Evolutionary conservation across 164 flowering plant species (phyloP).

Genomic region (Euptelea pleiosperma): DNA sequence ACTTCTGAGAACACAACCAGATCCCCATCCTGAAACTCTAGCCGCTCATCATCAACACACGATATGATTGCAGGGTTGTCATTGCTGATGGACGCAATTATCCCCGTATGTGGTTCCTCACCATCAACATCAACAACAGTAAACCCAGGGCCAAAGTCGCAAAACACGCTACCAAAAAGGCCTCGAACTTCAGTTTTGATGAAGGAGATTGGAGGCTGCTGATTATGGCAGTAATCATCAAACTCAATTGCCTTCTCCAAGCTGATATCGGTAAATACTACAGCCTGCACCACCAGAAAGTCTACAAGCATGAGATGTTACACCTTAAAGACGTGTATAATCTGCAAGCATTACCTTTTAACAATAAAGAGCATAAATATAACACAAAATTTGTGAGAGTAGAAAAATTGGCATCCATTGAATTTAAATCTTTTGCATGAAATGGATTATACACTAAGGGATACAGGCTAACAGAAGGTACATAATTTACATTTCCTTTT

Average conservation of each 20-base stretch:
- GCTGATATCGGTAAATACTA: slow-evolving; percentile 69
- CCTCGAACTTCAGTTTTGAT: slow-evolving; percentile 84
- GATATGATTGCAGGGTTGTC: slow-evolving; percentile 74
- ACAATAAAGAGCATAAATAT: too few relatives aligned
- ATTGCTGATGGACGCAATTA: slow-evolving; percentile 83
- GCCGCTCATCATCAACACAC: slow-evolving; percentile 85
- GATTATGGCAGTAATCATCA: slow-evolving; percentile 69
- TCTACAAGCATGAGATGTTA: not conserved
- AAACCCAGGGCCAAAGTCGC: slow-evolving; percentile 84
- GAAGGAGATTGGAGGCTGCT: slow-evolving; percentile 81
- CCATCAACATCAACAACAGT: slow-evolving; percentile 83
- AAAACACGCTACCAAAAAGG: slow-evolving; percentile 74
- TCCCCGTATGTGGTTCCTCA: slow-evolving; percentile 82
- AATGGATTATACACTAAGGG: too few relatives aligned
- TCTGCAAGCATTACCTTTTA: too few relatives aligned
- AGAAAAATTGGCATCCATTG: too few relatives aligned
- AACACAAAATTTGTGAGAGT: too few relatives aligned
- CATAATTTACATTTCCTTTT: too few relatives aligned
- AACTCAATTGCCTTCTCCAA: slow-evolving; percentile 65
- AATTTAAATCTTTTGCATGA: too few relatives aligned
- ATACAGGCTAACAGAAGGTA: too few relatives aligned
- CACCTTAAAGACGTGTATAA: too few relatives aligned
- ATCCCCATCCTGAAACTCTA: slow-evolving; percentile 92
- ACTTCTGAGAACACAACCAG: slow-evolving; percentile 85
- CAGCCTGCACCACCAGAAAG: slow-evolving; percentile 55